phyloP scores from a whole-genome alignment of 345 rosid species.

The Durio zibethinus region DNA sequence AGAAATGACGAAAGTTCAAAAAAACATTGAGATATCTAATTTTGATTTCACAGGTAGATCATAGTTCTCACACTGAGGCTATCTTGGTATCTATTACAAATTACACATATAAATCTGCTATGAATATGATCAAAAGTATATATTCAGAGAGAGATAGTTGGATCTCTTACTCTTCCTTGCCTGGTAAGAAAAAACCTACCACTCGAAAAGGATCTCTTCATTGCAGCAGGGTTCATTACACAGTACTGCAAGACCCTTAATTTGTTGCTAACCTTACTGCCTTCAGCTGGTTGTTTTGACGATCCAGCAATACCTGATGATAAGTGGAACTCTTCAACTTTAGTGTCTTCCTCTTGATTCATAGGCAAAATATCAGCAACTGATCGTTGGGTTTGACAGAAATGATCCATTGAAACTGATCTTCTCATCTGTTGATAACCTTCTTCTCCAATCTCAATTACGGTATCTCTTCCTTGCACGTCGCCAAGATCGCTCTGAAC shows the following conservation, averaged over 20 bases:
- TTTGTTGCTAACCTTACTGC: neutral
- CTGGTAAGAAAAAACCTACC: conserved; percentile 8
- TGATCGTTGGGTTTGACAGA: conserved; percentile 15
- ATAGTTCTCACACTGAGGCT: neutral
- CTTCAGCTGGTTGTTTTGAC: neutral
- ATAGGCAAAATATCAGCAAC: conserved; percentile 40
- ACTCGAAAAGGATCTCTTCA: conserved; percentile 13
- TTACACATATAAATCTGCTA: neutral
- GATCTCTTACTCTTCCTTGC: conserved; percentile 7
- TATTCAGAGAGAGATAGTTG: neutral
- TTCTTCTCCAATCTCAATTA: conserved; percentile 41
- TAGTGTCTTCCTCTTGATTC: conserved; percentile 26
- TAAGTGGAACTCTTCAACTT: conserved; percentile 17
- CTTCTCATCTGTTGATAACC: conserved; percentile 30
- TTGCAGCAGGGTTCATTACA: conserved; percentile 2
- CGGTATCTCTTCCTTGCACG: conserved; percentile 13
- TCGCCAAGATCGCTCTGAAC: conserved; percentile 1
- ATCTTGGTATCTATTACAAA: too few species aligned
- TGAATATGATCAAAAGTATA: neutral
- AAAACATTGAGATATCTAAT: neutral
- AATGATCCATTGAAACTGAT: conserved; percentile 60
- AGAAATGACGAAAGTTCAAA: neutral
- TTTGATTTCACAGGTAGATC: neutral
- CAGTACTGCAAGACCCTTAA: neutral
- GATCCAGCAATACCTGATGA: conserved; percentile 14